Evolutionary conservation across 2,329 filamentous ascomycete genomes (phyloP).

Genomic region (Fusarium sp.): DNA sequence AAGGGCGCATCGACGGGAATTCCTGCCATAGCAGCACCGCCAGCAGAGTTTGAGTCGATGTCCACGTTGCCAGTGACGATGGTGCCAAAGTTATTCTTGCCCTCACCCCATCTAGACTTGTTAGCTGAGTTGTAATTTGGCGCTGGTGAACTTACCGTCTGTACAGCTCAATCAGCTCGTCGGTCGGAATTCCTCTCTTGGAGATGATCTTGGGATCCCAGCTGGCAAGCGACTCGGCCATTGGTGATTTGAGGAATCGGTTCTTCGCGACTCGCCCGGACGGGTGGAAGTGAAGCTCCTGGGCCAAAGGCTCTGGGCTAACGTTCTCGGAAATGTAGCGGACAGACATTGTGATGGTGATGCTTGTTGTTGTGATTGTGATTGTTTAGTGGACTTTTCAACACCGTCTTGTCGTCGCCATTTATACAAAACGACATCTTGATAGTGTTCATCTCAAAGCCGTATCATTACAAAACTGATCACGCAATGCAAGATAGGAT

Average conservation of each 20-base stretch:
- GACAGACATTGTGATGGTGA: constrained; percentile 18
- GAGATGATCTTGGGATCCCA: constrained; percentile 66
- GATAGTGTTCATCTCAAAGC: background rate
- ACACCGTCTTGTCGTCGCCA: background rate
- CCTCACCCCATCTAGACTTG: constrained; percentile 49
- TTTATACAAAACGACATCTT: constrained; percentile 4
- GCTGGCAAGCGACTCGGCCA: constrained; percentile 72
- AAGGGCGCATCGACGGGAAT: constrained; percentile 64
- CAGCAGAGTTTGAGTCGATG: constrained; percentile 69
- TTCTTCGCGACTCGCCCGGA: constrained; percentile 66
- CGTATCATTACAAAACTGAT: background rate
- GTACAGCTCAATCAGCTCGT: constrained; percentile 65
- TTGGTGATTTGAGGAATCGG: constrained; percentile 73
- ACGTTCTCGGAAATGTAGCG: constrained; percentile 35
- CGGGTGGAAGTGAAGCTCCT: constrained; percentile 58
- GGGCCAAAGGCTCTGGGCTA: constrained; percentile 48
- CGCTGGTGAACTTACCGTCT: constrained; percentile 58
- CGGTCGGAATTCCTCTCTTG: constrained; percentile 57
- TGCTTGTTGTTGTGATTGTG: background rate
- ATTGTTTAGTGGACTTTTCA: background rate
- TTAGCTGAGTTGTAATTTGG: background rate
- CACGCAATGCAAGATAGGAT: background rate
- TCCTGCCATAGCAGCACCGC: constrained; percentile 66
- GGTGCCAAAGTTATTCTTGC: constrained; percentile 65
- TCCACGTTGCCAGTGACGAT: constrained; percentile 74